These are phyloP conservation scores for Pseudogymnoascus sp. DNA, from an alignment of 2,329 filamentous ascomycete species.

Conservation along the genomic window DNA sequence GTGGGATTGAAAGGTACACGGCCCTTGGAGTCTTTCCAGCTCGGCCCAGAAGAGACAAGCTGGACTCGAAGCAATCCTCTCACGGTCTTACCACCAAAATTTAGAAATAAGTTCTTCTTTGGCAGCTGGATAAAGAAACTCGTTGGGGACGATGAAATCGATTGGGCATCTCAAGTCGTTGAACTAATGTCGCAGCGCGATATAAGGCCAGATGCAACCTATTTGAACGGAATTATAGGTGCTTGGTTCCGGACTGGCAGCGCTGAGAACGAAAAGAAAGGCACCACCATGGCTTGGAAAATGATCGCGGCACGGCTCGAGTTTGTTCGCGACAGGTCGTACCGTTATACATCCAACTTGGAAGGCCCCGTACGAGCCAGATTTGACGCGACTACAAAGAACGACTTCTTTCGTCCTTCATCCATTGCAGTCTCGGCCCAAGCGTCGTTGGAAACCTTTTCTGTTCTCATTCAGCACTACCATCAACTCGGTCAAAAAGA, in stretches of 20 bases:
- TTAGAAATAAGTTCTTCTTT: conserved; percentile 72
- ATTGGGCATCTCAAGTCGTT: conserved; percentile 65
- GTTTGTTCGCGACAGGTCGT: conserved; percentile 43
- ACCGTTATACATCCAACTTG: conserved; percentile 23
- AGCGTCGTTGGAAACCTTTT: conserved; percentile 72
- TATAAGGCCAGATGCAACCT: conserved; percentile 61
- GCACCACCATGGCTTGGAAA: conserved; percentile 63
- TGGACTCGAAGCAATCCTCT: conserved; percentile 28
- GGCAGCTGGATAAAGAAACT: conserved; percentile 84
- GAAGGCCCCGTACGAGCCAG: conserved; percentile 15
- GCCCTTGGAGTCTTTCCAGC: conserved; percentile 17
- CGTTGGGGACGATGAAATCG: conserved; percentile 62
- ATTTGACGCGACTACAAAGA: conserved; percentile 12
- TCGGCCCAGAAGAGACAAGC: conserved; percentile 30
- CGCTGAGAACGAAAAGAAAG: conserved; percentile 47
- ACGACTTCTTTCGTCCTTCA: conserved; percentile 29
- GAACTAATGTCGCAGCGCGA: conserved; percentile 66
- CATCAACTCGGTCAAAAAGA: conserved; percentile 51
- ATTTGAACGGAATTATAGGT: conserved; percentile 75
- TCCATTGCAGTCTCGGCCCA: conserved; percentile 41
- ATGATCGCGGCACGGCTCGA: conserved; percentile 67
- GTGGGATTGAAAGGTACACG: conserved; percentile 9
- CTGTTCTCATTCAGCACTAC: conserved; percentile 66
- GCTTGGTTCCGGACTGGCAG: conserved; percentile 64
- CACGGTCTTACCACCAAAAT: conserved; percentile 42